These are phyloP conservation scores for Globisporangium solare DNA, from an alignment of 352 stramenopile genomes.

Conservation along the genomic window DNA sequence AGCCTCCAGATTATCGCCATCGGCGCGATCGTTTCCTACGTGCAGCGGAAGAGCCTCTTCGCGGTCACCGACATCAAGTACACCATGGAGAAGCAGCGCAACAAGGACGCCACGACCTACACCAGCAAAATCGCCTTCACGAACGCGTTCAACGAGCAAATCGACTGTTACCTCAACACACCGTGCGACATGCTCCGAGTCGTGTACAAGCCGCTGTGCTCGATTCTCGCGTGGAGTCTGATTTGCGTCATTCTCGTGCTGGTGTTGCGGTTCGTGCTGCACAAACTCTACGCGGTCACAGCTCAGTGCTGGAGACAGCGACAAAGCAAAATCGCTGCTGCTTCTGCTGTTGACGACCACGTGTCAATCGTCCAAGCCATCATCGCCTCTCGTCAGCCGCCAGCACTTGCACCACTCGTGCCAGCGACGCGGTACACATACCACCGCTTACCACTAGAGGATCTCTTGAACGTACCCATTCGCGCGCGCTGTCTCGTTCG, in stretches of 20 bases:
- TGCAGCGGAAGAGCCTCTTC: slow-evolving; percentile 15
- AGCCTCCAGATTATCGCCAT: slow-evolving; percentile 33
- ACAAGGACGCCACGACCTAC: slow-evolving; percentile 24
- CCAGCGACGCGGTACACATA: slow-evolving; percentile 22
- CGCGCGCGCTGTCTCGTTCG: slow-evolving; percentile 39
- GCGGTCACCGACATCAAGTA: slow-evolving; percentile 25
- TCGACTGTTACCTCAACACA: slow-evolving; percentile 17
- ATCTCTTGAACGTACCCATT: slow-evolving; percentile 42
- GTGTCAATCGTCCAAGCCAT: background rate
- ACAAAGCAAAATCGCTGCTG: background rate
- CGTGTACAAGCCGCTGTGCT: slow-evolving; percentile 29
- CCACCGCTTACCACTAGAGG: slow-evolving; percentile 37
- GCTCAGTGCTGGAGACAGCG: background rate
- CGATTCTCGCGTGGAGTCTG: slow-evolving; percentile 21
- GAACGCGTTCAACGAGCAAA: slow-evolving; percentile 35
- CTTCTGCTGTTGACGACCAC: background rate
- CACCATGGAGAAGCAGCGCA: slow-evolving; percentile 25
- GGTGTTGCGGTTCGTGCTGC: slow-evolving; percentile 13
- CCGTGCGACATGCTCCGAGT: slow-evolving; percentile 19
- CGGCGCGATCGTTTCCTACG: slow-evolving; percentile 11
- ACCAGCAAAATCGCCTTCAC: slow-evolving; percentile 20
- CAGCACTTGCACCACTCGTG: background rate
- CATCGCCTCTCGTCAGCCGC: background rate
- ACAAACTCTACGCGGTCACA: slow-evolving; percentile 1
- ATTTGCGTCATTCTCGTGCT: slow-evolving; percentile 14